Evolutionary conservation across 2,329 filamentous ascomycete species (phyloP).

Genomic region (Aureobasidium sp.): DNA sequence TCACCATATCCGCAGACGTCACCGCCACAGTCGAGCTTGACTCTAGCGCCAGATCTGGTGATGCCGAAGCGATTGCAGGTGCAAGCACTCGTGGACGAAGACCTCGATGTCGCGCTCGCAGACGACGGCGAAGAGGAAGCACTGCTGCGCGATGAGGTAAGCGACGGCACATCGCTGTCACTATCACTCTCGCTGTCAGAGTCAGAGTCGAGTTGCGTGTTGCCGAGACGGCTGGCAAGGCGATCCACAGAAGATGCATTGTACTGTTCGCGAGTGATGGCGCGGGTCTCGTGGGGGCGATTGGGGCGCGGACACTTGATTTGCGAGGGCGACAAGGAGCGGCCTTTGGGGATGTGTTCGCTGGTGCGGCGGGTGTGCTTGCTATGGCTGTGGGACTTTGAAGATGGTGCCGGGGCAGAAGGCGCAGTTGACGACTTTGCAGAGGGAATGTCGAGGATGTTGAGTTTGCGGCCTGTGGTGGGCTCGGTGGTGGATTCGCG

Average conservation of each 20-base stretch:
- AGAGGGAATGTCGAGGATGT: slow-evolving; percentile 83
- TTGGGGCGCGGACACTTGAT: slow-evolving; percentile 87
- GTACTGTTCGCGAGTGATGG: slow-evolving; percentile 79
- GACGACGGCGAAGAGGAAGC: slow-evolving; percentile 42
- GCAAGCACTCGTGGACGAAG: slow-evolving; percentile 53
- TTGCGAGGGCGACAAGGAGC: slow-evolving; percentile 76
- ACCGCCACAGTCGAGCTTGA: slow-evolving; percentile 94
- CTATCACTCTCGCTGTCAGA: slow-evolving; percentile 47
- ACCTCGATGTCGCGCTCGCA: slow-evolving; percentile 57
- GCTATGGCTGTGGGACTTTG: slow-evolving; percentile 33
- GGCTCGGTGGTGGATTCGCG: slow-evolving; percentile 85
- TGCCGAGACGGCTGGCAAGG: slow-evolving; percentile 53
- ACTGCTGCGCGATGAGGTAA: slow-evolving; percentile 66
- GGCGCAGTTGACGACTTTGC: slow-evolving; percentile 36
- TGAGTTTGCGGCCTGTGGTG: slow-evolving; percentile 92
- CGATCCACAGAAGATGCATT: slow-evolving; percentile 67
- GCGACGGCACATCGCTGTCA: slow-evolving; percentile 50
- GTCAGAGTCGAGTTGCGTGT: slow-evolving; percentile 16
- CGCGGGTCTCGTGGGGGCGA: slow-evolving; percentile 76
- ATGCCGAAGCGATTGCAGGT: slow-evolving; percentile 95
- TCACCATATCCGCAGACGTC: slow-evolving; percentile 76
- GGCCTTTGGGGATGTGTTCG: slow-evolving; percentile 74
- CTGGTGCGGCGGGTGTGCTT: slow-evolving; percentile 42
- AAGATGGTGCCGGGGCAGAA: slow-evolving; percentile 32
- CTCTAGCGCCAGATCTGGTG: slow-evolving; percentile 77